phyloP scores from a whole-genome alignment of 2,329 filamentous ascomycete species.

The Elsinoe batatas region DNA sequence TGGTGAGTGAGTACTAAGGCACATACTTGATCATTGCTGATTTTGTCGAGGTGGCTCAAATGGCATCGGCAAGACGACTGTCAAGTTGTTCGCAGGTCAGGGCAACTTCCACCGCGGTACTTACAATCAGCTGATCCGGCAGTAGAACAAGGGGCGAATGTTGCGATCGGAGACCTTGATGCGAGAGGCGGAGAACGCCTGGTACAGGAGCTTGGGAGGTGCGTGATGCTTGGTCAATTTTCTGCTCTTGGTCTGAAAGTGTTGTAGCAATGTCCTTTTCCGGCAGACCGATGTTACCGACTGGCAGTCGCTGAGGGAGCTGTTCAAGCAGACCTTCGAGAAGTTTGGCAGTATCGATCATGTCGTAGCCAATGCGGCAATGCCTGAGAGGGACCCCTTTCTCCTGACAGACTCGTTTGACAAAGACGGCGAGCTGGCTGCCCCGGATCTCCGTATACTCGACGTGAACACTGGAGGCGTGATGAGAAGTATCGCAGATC shows the following conservation, averaged over 20 bases:
- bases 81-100: not conserved
- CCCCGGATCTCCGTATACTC: not conserved
- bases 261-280: not conserved
- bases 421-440: slow-evolving; percentile 1
- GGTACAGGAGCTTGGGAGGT: not conserved
- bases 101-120: no score
- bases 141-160: slow-evolving; percentile 1
- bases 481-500: not conserved
- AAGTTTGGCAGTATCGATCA: slow-evolving; percentile 1
- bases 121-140: no score
- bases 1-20: not conserved
- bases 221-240: not conserved
- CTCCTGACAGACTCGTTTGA: slow-evolving; percentile 1
- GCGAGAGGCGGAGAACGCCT: not conserved
- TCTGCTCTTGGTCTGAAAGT: not conserved
- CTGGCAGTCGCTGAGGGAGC: not conserved
- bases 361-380: slow-evolving; percentile 1
- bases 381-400: slow-evolving; percentile 1
- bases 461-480: not conserved
- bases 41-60: not conserved
- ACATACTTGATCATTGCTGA: not conserved
- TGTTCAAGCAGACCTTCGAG: not conserved
- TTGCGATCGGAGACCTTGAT: slow-evolving; percentile 1
- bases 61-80: slow-evolving; percentile 3
- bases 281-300: not conserved